phyloP scores from a whole-genome alignment of 805 yeast species.

The Starmerella powellii region DNA sequence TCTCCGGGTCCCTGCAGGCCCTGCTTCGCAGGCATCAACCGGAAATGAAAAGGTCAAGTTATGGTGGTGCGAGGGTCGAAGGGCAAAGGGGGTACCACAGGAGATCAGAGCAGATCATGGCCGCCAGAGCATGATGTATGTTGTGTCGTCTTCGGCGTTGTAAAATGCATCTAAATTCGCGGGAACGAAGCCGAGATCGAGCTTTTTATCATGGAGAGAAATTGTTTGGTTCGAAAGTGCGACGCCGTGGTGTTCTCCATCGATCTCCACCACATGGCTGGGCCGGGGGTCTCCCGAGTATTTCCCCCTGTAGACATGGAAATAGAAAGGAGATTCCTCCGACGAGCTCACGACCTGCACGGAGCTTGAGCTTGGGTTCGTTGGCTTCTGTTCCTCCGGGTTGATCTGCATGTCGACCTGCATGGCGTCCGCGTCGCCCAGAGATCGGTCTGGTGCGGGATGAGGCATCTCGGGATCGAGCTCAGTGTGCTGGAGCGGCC shows the following conservation, averaged over 20 bases:
- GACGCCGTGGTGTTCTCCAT: slow-evolving; percentile 14
- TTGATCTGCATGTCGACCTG: neutral
- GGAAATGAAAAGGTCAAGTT: no score
- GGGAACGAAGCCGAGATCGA: slow-evolving; percentile 5
- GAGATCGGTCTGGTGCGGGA: neutral
- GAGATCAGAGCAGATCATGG: neutral
- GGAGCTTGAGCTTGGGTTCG: neutral
- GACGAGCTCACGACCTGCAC: slow-evolving; percentile 8
- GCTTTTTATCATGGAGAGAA: neutral
- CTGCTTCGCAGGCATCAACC: no score
- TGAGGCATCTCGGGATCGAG: slow-evolving; percentile 14
- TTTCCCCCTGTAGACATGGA: slow-evolving; percentile 19
- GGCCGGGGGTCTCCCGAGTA: slow-evolving; percentile 19
- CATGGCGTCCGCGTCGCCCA: neutral
- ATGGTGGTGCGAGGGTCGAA: no score
- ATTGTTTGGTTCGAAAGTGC: neutral
- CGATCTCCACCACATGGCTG: slow-evolving; percentile 17
- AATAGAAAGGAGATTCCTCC: slow-evolving; percentile 10
- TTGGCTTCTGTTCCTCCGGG: neutral
- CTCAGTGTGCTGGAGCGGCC: slow-evolving; percentile 39
- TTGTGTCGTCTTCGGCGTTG: slow-evolving; percentile 17
- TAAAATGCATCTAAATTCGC: slow-evolving; percentile 13
- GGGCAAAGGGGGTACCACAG: no score
- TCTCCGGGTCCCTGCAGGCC: no score
- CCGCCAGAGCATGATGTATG: slow-evolving; percentile 22